phyloP scores from a whole-genome alignment of 306 rosid genomes.

The Prunus davidiana region DNA sequence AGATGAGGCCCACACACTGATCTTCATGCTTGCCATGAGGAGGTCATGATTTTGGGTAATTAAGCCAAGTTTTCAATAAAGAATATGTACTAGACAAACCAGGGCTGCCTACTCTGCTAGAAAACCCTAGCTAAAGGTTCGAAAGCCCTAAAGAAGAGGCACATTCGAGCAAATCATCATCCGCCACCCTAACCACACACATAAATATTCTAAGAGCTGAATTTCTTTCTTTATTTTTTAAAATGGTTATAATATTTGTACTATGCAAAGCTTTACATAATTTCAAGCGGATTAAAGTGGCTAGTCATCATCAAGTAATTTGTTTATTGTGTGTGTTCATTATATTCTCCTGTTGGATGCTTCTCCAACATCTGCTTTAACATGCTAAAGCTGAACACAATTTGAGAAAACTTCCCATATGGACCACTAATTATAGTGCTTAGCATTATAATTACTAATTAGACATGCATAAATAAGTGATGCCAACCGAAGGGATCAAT shows the following conservation, averaged over 20 bases:
- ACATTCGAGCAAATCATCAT: conserved; percentile 57
- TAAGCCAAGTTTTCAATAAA: not conserved
- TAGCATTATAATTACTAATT: not conserved
- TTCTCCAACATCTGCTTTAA: conserved; percentile 47
- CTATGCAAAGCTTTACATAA: conserved; percentile 18
- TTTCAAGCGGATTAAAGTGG: conserved; percentile 41
- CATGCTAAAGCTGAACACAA: not conserved
- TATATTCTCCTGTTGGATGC: conserved; percentile 55
- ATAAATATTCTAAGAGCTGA: not conserved
- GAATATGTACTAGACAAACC: conserved; percentile 15
- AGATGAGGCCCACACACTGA: conserved; percentile 10
- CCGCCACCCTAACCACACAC: conserved; percentile 31
- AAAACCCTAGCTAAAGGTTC: conserved; percentile 31
- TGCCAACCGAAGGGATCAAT: not conserved
- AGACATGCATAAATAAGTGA: not conserved
- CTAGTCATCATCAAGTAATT: conserved; percentile 6
- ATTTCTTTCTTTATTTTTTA: not conserved
- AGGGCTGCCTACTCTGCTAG: conserved; percentile 37
- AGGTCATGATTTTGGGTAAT: conserved; percentile 11
- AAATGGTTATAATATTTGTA: conserved; percentile 1
- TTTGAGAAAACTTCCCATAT: not conserved
- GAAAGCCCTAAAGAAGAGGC: conserved; percentile 25
- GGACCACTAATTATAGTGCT: not conserved
- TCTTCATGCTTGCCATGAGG: conserved; percentile 19
- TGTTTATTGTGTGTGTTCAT: conserved; percentile 14